Base-by-base conservation (phyloP, 441 rosid species). In the Mallotus japonicus region DNA sequence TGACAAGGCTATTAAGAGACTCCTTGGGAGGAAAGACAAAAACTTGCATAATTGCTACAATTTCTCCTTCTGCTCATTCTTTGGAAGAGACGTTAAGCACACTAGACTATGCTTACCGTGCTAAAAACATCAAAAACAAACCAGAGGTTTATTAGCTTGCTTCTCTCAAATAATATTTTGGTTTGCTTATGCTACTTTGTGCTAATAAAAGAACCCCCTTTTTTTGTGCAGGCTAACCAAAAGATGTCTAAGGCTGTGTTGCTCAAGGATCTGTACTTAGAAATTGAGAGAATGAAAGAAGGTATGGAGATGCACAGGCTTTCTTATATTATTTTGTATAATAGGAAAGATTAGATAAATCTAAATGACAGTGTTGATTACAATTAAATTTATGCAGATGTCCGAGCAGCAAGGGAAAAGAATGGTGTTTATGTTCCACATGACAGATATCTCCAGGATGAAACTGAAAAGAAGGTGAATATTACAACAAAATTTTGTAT, bases 21-120 rank as follows among this genome's bases (percentile, higher is more conserved):
- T 92, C 97, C 22, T 74, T 95, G 58, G 99, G 99, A 77, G 98
- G 99, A 75, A 95, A 88, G 80, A 95, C 99, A 67, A 95, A 95
- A 77, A 95, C 99, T 55, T 92, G 99, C 80, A 90, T 95, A 75
- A 91, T 92, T 75, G 99, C 99, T 15, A 95, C 99, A 69, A 84
- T 95, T 74, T 95, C 96, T 73, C 95, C 97, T 53, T 88, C 99
- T 75, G 92, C 89, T 71, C 85, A 87, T 79, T 90, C 89, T 51
- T 62, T 91, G 60, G 99, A 92, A 78, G 97, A 92, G 86, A 95
- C 99, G 22, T 74, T 95, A 72, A 92, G 99, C 83, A 95, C 99
- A 4, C 82, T 95, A n/a, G 99, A 92, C 75, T 95, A 95, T 70
- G 97, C 99, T 8, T 78, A 91, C 74, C 96, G 97, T 9, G 97